Evolutionary conservation across 2,329 filamentous ascomycete genomes (phyloP), one percentile per base, ranked within the genome.

Genomic region (Mycocentrospora acerina): DNA sequence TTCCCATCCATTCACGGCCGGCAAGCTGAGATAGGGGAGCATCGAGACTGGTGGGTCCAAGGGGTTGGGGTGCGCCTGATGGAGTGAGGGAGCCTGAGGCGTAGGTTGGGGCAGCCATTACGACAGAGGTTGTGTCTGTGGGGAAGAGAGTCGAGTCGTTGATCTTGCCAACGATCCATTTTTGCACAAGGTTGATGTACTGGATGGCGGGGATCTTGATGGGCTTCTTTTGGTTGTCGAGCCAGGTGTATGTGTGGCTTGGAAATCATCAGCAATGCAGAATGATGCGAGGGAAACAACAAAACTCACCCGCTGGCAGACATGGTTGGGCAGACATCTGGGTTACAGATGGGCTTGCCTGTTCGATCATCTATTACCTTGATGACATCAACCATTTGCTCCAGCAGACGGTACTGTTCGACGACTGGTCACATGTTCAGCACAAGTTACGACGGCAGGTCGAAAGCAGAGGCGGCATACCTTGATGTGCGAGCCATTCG

Each of bases 131-230:
- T 6, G 85, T 82, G 57, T 93, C 89, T 28, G 89, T 95, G 5
- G 91, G 91, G 71, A 97, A 96, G 70, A 95, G 88, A 62, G 80
- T 79, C 33, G 82, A 82, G 66, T 97, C 90, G 58, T 93, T 88
- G 50, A 95, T 89, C 73, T 97, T 97, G 71, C 90, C 89, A 19
- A 88, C 87, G 64, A 97, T 95, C 90, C 91, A 97, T 61, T 91
- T 88, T 71, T 96, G 90, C 67, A 97, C 94, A 17, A 95, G 82
- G 53, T 88, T 89, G 72, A 96, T 93, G 72, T 97, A 97, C 68
- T 94, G 90, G 46, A 84, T 84, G 6, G 91, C 91, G 3, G 91
- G 90, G 28, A 97, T 86, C 69, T 95, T 91, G 50, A 95, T 90
- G 9, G 91, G 90, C 62, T 89, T 85, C 55, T 86, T 83, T 58